Conservation (phyloP, 192 early-diverging fungal species). For the Coemansia sp. region DNA sequence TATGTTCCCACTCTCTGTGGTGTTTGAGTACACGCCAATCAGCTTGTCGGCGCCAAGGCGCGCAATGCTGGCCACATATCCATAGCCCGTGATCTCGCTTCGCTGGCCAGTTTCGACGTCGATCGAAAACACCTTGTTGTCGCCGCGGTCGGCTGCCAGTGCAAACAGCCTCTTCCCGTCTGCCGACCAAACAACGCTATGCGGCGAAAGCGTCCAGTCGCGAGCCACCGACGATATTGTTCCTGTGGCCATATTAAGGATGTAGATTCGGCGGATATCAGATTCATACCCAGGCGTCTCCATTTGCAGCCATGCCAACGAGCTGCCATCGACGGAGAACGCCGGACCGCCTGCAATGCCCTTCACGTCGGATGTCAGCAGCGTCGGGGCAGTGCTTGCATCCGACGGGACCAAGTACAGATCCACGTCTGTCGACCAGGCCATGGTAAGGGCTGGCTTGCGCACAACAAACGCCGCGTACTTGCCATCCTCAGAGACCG, state of each 20-base stretch:
- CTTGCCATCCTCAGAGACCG: slow-evolving; percentile 63
- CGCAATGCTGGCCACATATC: slow-evolving; percentile 17
- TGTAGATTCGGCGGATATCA: slow-evolving; percentile 68
- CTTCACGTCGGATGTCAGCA: slow-evolving; percentile 56
- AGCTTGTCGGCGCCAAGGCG: slow-evolving; percentile 27
- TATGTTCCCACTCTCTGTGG: slow-evolving; percentile 45
- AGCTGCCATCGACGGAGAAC: slow-evolving; percentile 67
- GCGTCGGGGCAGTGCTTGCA: slow-evolving; percentile 39
- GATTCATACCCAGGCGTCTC: slow-evolving; percentile 73
- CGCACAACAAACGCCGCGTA: slow-evolving; percentile 69
- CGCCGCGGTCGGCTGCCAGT: slow-evolving; percentile 64
- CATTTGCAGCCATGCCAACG: slow-evolving; percentile 80
- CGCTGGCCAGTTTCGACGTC: slow-evolving; percentile 29
- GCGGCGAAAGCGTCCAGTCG: slow-evolving; percentile 62
- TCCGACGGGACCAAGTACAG: slow-evolving; percentile 64
- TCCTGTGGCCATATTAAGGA: slow-evolving; percentile 38
- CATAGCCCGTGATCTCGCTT: slow-evolving; percentile 36
- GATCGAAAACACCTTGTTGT: slow-evolving; percentile 48
- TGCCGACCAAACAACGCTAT: slow-evolving; percentile 61
- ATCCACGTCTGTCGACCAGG: slow-evolving; percentile 74
- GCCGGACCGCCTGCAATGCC: slow-evolving; percentile 64
- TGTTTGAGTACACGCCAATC: slow-evolving; percentile 52
- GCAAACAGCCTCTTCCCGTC: slow-evolving; percentile 60
- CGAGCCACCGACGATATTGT: slow-evolving; percentile 37
- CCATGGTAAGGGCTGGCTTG: slow-evolving; percentile 52